Percentiles rank a stretch among this genome's conserved stretches.
phyloP scores from a whole-genome alignment of 805 yeast species.

The Monosporozyma servazzii region DNA sequence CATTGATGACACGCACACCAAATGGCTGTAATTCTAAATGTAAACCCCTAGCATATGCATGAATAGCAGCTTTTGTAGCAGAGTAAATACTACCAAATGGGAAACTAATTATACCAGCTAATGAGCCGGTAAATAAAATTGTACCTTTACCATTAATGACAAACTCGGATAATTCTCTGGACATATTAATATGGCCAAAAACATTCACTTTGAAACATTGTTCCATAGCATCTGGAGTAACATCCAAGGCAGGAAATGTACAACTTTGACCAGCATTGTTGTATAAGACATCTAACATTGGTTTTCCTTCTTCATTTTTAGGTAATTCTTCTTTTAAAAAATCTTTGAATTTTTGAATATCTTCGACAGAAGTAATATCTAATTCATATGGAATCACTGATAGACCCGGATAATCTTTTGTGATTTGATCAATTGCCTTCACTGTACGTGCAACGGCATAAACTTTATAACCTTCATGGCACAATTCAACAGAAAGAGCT shows the following conservation, averaged over 20 bases:
- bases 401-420: constrained; percentile 22
- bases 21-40: constrained; percentile 63
- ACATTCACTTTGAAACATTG: constrained; percentile 59
- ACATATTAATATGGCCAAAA: constrained; percentile 56
- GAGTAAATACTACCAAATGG: constrained; percentile 64
- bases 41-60: constrained; percentile 55
- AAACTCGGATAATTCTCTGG: constrained; percentile 46
- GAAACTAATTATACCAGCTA: constrained; percentile 55
- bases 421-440: constrained; percentile 44
- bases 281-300: constrained; percentile 49
- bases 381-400: constrained; percentile 41
- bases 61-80: constrained; percentile 68
- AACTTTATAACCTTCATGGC: constrained; percentile 45
- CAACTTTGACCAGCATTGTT: constrained; percentile 77
- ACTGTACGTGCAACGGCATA: constrained; percentile 68
- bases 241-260: constrained; percentile 61
- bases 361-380: constrained; percentile 49
- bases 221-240: constrained; percentile 41
- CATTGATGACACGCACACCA: constrained; percentile 59
- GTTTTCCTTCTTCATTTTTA: constrained; percentile 21
- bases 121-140: constrained; percentile 66
- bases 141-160: constrained; percentile 59
- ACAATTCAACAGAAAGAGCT: constrained; percentile 39
- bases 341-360: constrained; percentile 37
- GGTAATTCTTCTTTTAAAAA: constrained; percentile 34